Percentiles rank a stretch among this genome's conserved stretches.
These are phyloP conservation scores for Lentinula novae-zelandiae DNA, from an alignment of 1,284 basidiomycete genomes.

Conservation along the genomic window DNA sequence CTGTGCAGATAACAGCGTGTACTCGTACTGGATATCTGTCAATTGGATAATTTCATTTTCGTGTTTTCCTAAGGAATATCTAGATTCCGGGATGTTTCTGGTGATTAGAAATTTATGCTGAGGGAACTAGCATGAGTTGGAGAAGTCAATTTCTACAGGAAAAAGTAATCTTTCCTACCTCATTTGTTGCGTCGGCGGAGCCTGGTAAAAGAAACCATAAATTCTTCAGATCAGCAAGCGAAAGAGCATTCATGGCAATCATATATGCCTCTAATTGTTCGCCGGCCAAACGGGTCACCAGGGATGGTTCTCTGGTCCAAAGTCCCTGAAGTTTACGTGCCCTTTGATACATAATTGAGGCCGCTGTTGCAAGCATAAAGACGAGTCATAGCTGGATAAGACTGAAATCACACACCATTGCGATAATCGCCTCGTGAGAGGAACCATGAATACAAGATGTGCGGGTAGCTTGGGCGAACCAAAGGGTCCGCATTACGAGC, in stretches of 20 bases:
- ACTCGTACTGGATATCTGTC: slow-evolving; percentile 82
- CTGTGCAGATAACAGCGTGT: slow-evolving; percentile 76
- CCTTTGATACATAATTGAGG: slow-evolving; percentile 92
- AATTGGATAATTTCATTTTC: slow-evolving; percentile 80
- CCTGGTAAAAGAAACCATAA: slow-evolving; percentile 80
- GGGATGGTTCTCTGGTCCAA: slow-evolving; percentile 37
- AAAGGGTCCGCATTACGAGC: slow-evolving; percentile 92
- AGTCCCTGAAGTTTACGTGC: slow-evolving; percentile 75
- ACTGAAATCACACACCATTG: slow-evolving; percentile 56
- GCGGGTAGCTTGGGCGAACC: slow-evolving; percentile 82
- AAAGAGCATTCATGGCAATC: slow-evolving; percentile 87
- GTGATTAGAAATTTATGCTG: slow-evolving; percentile 73
- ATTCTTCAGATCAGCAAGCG: slow-evolving; percentile 76
- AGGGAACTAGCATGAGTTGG: slow-evolving; percentile 28
- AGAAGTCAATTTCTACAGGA: slow-evolving; percentile 17
- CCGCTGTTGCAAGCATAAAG: slow-evolving; percentile 47
- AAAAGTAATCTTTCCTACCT: slow-evolving; percentile 28
- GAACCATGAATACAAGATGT: slow-evolving; percentile 95
- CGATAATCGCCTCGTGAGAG: slow-evolving; percentile 83
- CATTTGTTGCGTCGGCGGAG: slow-evolving; percentile 36
- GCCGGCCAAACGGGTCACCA: slow-evolving; percentile 52
- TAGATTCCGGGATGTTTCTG: slow-evolving; percentile 75
- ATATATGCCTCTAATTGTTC: slow-evolving; percentile 82
- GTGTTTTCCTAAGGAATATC: slow-evolving; percentile 55
- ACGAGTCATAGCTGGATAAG: slow-evolving; percentile 12